Conservation (phyloP, 1,284 basidiomycete species). For the Ceratobasidium sp. region DNA sequence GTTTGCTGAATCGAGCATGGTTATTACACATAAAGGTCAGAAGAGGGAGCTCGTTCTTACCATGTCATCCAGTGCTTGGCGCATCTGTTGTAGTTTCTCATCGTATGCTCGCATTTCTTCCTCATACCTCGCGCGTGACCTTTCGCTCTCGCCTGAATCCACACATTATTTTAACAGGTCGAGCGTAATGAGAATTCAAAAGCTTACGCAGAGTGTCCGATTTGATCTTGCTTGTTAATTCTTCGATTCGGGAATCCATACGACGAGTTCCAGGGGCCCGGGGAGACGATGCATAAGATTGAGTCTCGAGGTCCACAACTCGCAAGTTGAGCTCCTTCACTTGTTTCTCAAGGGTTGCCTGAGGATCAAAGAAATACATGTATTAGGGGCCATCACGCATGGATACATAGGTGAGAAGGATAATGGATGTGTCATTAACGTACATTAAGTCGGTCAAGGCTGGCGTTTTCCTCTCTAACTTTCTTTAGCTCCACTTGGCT, state of each 20-base stretch:
- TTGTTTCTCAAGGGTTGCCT: slow-evolving; percentile 84
- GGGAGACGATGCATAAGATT: slow-evolving; percentile 70
- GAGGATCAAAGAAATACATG: slow-evolving; percentile 26
- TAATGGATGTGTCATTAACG: slow-evolving; percentile 45
- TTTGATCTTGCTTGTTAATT: slow-evolving; percentile 70
- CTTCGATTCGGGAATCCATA: slow-evolving; percentile 72
- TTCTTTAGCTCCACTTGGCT: slow-evolving; percentile 77
- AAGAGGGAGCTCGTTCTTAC: slow-evolving; percentile 53
- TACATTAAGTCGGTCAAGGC: slow-evolving; percentile 79
- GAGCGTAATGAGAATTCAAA: slow-evolving; percentile 55
- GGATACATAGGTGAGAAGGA: slow-evolving; percentile 23
- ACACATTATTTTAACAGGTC: background rate
- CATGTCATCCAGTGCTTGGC: slow-evolving; percentile 65
- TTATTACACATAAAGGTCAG: slow-evolving; percentile 24
- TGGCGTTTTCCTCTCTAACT: slow-evolving; percentile 76
- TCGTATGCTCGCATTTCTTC: slow-evolving; percentile 69
- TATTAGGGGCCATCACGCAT: background rate
- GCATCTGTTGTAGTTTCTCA: slow-evolving; percentile 61
- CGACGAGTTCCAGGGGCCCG: slow-evolving; percentile 61
- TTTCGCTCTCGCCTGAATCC: slow-evolving; percentile 60
- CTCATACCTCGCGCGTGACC: slow-evolving; percentile 65
- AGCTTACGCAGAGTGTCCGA: slow-evolving; percentile 58
- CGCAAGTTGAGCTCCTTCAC: slow-evolving; percentile 81
- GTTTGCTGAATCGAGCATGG: slow-evolving; percentile 63
- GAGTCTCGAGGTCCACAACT: slow-evolving; percentile 82